phyloP scores from a whole-genome alignment of 768 basidiomycete genomes.

The Tricholoma bakamatsutake region DNA sequence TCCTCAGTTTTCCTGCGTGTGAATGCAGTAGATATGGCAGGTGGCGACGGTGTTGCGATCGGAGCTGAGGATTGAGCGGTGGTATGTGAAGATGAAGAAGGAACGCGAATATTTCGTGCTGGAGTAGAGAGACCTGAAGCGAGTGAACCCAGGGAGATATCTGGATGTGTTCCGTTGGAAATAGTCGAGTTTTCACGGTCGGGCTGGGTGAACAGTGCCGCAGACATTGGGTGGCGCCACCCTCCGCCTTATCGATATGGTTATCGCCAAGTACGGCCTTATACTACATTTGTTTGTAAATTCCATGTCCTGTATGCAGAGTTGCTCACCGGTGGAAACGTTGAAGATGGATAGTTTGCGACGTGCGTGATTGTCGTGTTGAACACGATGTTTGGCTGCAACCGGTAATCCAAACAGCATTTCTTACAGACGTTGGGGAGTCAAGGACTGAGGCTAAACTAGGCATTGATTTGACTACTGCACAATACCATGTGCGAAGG shows the following conservation, averaged over 20 bases:
- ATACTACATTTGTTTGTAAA: background rate
- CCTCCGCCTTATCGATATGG: background rate
- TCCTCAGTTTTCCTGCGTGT: constrained; percentile 36
- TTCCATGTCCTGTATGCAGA: background rate
- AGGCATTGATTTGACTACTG: constrained; percentile 54
- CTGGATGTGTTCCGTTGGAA: constrained; percentile 44
- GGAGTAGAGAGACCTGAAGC: constrained; percentile 50
- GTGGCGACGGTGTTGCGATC: constrained; percentile 45
- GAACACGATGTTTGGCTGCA: background rate
- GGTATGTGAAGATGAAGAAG: constrained; percentile 45
- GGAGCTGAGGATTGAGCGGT: constrained; percentile 49
- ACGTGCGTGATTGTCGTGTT: background rate
- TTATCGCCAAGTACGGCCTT: background rate
- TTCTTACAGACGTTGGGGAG: too few relatives aligned
- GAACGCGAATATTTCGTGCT: constrained; percentile 35
- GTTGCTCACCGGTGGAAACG: background rate
- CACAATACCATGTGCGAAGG: background rate
- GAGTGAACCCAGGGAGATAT: constrained; percentile 56
- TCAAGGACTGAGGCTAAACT: constrained; percentile 55
- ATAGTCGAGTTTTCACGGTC: constrained; percentile 33
- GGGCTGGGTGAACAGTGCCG: constrained; percentile 29
- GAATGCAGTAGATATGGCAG: constrained; percentile 22
- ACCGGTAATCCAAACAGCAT: background rate
- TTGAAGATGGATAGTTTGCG: background rate
- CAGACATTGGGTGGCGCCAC: constrained; percentile 29